Evolutionary conservation across 176 grass and related monocot species (phyloP).

Genomic region (Coix lacrymajobi): DNA sequence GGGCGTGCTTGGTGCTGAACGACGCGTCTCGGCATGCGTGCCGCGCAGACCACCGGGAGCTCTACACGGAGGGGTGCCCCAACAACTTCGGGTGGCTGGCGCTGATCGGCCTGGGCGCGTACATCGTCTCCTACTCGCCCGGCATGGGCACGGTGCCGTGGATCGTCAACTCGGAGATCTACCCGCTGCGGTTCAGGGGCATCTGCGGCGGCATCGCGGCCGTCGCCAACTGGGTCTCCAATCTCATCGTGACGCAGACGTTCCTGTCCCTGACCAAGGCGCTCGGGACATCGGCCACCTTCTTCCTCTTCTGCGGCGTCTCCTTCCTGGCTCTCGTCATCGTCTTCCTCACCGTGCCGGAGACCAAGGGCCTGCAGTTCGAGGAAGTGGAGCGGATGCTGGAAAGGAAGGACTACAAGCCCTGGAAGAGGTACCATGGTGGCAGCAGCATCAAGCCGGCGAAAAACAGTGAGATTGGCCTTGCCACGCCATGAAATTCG

Average conservation of each 20-base stretch:
- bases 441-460: background rate
- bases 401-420: conserved; percentile 63
- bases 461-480: conserved; percentile 16
- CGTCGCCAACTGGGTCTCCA: conserved; percentile 93
- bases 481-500: background rate
- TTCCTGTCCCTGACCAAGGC: conserved; percentile 90
- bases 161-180: conserved; percentile 99
- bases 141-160: conserved; percentile 92
- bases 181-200: conserved; percentile 84
- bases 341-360: conserved; percentile 82
- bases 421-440: conserved; percentile 58
- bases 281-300: conserved; percentile 75
- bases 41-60: conserved; percentile 34
- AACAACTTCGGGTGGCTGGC: conserved; percentile 93
- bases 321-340: conserved; percentile 53
- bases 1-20: conserved; percentile 54
- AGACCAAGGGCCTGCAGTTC: conserved; percentile 88
- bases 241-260: conserved; percentile 88
- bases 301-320: conserved; percentile 75
- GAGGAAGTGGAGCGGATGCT: conserved; percentile 95
- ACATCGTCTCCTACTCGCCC: conserved; percentile 89
- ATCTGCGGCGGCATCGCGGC: conserved; percentile 87
- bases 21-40: conserved; percentile 28
- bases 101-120: conserved; percentile 62
- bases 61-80: conserved; percentile 87